These are phyloP conservation scores for Eragrostis tef DNA, from an alignment of 202 grass and related monocot species.

Conservation along the genomic window DNA sequence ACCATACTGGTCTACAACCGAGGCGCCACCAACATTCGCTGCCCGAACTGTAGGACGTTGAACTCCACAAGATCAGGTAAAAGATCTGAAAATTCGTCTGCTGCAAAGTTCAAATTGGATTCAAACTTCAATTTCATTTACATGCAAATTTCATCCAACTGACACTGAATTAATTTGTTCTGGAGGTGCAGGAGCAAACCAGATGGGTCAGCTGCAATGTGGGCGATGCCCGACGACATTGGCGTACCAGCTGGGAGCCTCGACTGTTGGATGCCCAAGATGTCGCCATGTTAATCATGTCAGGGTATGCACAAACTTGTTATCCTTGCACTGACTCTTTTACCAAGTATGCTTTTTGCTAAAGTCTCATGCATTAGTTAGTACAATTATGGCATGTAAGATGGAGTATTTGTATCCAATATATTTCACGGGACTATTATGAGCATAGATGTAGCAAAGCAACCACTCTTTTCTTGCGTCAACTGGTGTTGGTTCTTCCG, in stretches of 20 bases:
- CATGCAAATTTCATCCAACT: conserved; percentile 6
- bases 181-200: conserved; percentile 40
- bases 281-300: conserved; percentile 51
- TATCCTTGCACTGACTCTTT: neutral
- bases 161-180: neutral
- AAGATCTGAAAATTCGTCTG: neutral
- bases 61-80: conserved; percentile 66
- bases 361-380: neutral
- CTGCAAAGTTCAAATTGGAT: neutral
- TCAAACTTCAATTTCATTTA: neutral
- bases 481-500: neutral
- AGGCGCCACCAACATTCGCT: conserved; percentile 51
- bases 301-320: conserved; percentile 33
- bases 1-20: conserved; percentile 55
- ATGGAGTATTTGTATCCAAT: neutral
- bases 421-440: conserved; percentile 16
- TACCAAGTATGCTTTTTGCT: too few species aligned
- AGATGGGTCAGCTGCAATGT: conserved; percentile 53
- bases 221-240: conserved; percentile 53
- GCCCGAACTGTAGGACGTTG: conserved; percentile 39
- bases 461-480: conserved; percentile 8
- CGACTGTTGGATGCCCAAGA: conserved; percentile 50
- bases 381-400: neutral
- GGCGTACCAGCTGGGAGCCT: conserved; percentile 53
- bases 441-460: neutral